Evolutionary conservation across 2,329 filamentous ascomycete genomes (phyloP), one percentile per base, ranked within the genome.

Genomic region (Pyrenochaeta sp.): DNA sequence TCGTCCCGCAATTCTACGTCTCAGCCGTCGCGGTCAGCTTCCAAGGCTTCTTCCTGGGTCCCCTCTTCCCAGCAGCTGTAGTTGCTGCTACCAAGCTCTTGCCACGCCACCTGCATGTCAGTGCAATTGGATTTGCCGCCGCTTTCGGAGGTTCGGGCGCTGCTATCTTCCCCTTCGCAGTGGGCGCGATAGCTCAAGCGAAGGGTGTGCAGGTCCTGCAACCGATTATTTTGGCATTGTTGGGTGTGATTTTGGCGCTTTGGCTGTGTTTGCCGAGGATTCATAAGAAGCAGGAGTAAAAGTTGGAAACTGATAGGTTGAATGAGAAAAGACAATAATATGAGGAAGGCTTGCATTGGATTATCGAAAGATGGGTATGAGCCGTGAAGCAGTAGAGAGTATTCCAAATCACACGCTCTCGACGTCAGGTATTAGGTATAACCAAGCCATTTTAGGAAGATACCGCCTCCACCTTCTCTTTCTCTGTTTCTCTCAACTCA

Each of bases 21-120:
- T 91, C 90, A 0, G 87, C 90, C 8, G 82, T 93, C 13, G 88
- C 90, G 27, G 89, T 93, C 24, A 82, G 86, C 0, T 77, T 93
- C 0, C 83, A 92, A 57, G 92, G 92, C 0, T 91, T 94, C 81
- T 92, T 93, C 69, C 82, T 94, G 0, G 92, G 91, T 0, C 91
- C 92, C 0, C 77, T 95, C 22, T 95, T 93, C 72, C 91, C 91
- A 0, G 90, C 88, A 1, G 90, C 86, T 0, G 84, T 95, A 9
- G 87, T 93, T 0, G 87, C 87, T 0, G 86, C 88, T 4, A 92
- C 90, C 0, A 93, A 91, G 66, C 80, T 95, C 3, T 81, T 96
- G 1, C 91, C 91, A 0, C 83, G 82, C 39, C 84, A 91, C 58
- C 80, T 92, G 27, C 92, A 96, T 68, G 90, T 95, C 42, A 87